Percentiles rank a stretch among this genome's conserved stretches.
phyloP scores from a whole-genome alignment of 2,329 filamentous ascomycete species.

The Lachnellula arida region DNA sequence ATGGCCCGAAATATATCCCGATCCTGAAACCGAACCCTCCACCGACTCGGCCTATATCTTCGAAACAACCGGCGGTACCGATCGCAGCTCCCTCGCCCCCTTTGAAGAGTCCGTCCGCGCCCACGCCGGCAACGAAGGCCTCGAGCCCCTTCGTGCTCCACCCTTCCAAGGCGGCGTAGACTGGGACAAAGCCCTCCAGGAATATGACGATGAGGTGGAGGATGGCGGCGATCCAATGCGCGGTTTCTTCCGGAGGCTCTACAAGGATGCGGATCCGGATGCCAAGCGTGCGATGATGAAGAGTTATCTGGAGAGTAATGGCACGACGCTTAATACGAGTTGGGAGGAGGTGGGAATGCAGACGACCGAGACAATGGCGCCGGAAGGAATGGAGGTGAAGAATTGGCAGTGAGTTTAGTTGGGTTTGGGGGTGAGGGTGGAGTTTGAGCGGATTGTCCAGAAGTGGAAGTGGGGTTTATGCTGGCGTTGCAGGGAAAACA shows the following conservation, averaged over 20 bases:
- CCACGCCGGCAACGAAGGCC: not conserved
- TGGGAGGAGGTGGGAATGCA: conserved; percentile 76
- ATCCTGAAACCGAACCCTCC: conserved; percentile 9
- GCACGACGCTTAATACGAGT: conserved; percentile 86
- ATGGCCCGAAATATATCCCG: conserved; percentile 18
- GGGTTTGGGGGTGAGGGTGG: no score
- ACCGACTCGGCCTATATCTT: not conserved
- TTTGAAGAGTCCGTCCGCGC: not conserved
- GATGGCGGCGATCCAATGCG: conserved; percentile 64
- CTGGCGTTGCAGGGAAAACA: no score
- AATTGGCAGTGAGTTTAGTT: conserved; percentile 1
- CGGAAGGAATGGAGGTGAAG: conserved; percentile 50
- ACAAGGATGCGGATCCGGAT: conserved; percentile 70
- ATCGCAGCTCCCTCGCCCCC: not conserved
- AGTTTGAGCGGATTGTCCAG: no score
- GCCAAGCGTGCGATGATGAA: conserved; percentile 95
- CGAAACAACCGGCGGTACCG: not conserved
- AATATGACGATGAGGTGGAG: conserved; percentile 49
- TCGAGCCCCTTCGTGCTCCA: conserved; percentile 30
- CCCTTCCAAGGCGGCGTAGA: conserved; percentile 83
- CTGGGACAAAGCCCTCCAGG: conserved; percentile 75
- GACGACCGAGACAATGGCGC: conserved; percentile 67
- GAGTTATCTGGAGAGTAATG: conserved; percentile 90
- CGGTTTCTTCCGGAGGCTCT: conserved; percentile 86
- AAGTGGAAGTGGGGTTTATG: no score